Percentiles rank a stretch among this genome's conserved stretches.
These are phyloP conservation scores for Geosmithia morbida DNA, from an alignment of 2,329 filamentous ascomycete genomes.

Conservation along the genomic window DNA sequence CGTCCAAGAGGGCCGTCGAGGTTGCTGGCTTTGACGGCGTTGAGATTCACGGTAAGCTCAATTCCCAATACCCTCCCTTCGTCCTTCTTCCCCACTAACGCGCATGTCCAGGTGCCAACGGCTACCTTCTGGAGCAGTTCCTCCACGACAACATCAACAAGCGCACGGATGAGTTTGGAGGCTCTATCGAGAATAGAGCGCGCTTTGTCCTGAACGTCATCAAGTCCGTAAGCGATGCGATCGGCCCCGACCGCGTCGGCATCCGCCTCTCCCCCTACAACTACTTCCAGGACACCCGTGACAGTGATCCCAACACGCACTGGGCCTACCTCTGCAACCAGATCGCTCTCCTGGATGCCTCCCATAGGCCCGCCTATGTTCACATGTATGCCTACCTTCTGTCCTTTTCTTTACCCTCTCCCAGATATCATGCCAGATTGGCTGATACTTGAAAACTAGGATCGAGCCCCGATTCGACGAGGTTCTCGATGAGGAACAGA, in stretches of 20 bases:
- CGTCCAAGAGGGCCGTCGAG: slow-evolving; percentile 39
- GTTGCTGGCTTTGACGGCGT: slow-evolving; percentile 53
- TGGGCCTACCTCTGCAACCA: slow-evolving; percentile 20
- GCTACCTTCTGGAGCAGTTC: slow-evolving; percentile 30
- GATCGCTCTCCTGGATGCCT: slow-evolving; percentile 16
- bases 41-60: slow-evolving; percentile 32
- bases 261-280: slow-evolving; percentile 22
- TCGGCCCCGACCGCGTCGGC: slow-evolving; percentile 21
- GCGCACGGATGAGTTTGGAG: slow-evolving; percentile 35
- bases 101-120: slow-evolving; percentile 6
- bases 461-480: slow-evolving; percentile 32
- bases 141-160: slow-evolving; percentile 20
- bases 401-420: not conserved
- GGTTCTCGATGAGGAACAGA: slow-evolving; percentile 25
- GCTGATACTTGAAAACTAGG: slow-evolving; percentile 8
- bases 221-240: slow-evolving; percentile 15
- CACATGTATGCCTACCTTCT: slow-evolving; percentile 20
- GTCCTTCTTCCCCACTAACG: not conserved
- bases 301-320: slow-evolving; percentile 16
- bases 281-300: slow-evolving; percentile 14
- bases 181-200: slow-evolving; percentile 30
- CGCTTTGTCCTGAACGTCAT: slow-evolving; percentile 30
- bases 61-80: too few relatives aligned
- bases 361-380: slow-evolving; percentile 24
- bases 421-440: not conserved